Evolutionary conservation across 768 basidiomycete species (phyloP).

Genomic region (Mrakia hoshinonis): DNA sequence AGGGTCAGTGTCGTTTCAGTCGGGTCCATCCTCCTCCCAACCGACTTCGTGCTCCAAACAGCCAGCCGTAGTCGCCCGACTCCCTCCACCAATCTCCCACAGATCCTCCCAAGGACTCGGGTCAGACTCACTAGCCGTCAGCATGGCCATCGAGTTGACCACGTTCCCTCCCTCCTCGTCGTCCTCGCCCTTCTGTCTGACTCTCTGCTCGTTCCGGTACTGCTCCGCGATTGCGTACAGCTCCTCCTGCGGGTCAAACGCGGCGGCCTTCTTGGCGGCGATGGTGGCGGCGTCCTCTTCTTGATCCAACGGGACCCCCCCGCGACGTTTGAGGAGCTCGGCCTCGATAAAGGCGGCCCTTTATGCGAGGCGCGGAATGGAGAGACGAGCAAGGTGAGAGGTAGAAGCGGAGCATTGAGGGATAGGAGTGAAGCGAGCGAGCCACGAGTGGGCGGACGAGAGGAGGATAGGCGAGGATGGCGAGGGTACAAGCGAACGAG

Average conservation of each 20-base stretch:
- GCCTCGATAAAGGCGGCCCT: constrained; percentile 99
- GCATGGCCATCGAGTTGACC: constrained; percentile 85
- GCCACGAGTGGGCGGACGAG: too few species aligned
- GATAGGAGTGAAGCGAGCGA: too few species aligned
- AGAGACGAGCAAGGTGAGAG: background rate
- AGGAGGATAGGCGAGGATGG: too few species aligned
- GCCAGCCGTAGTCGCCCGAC: too few species aligned
- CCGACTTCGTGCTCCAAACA: too few species aligned
- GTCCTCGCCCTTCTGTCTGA: constrained; percentile 40
- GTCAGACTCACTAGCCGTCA: constrained; percentile 65
- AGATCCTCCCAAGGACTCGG: too few species aligned
- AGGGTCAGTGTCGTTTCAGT: background rate
- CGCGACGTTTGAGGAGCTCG: constrained; percentile 70
- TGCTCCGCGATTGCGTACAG: constrained; percentile 60
- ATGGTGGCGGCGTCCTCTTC: constrained; percentile 47
- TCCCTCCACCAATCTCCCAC: too few species aligned
- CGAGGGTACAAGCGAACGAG: too few species aligned
- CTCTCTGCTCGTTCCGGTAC: constrained; percentile 39
- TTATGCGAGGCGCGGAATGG: background rate
- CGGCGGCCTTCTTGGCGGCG: constrained; percentile 33
- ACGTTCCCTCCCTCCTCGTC: constrained; percentile 88
- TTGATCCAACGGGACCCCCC: constrained; percentile 34
- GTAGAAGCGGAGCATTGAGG: too few species aligned
- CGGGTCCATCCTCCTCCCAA: background rate
- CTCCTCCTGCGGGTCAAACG: constrained; percentile 65